A percentile compares a stretch with the other conserved stretches of the same genome.
These are phyloP conservation scores for Fusarium nelsonii DNA, from an alignment of 2,329 filamentous ascomycete genomes.

Conservation along the genomic window DNA sequence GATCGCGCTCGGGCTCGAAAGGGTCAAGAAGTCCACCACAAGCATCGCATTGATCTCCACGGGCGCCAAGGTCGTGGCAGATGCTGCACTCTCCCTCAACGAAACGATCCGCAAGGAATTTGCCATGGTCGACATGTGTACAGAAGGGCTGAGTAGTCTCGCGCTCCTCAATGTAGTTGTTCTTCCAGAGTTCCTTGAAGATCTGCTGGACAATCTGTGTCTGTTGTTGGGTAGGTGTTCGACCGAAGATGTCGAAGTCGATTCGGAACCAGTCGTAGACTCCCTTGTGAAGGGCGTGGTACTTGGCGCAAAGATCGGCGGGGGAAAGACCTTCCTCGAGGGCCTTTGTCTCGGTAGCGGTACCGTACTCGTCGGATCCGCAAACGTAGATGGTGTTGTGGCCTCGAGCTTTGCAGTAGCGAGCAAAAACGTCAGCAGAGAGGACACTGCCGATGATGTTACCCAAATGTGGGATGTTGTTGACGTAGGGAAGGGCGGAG, in stretches of 20 bases:
- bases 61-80: slow-evolving; percentile 77
- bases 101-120: slow-evolving; percentile 87
- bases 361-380: slow-evolving; percentile 93
- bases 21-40: slow-evolving; percentile 80
- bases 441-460: slow-evolving; percentile 91
- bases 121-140: slow-evolving; percentile 71
- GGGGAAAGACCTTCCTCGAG: slow-evolving; percentile 88
- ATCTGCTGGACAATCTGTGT: slow-evolving; percentile 94
- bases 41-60: slow-evolving; percentile 80
- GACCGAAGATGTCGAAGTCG: slow-evolving; percentile 93
- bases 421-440: slow-evolving; percentile 87
- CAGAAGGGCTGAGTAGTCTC: slow-evolving; percentile 93
- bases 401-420: slow-evolving; percentile 83
- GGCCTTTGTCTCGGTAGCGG: slow-evolving; percentile 94
- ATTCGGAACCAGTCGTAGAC: slow-evolving; percentile 98
- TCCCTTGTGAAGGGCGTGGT: slow-evolving; percentile 88
- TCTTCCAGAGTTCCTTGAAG: slow-evolving; percentile 87
- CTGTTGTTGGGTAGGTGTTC: slow-evolving; percentile 89
- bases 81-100: slow-evolving; percentile 84
- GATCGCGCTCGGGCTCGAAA: slow-evolving; percentile 66
- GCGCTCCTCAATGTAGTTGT: slow-evolving; percentile 88
- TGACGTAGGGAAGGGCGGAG: slow-evolving; percentile 86
- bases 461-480: slow-evolving; percentile 84
- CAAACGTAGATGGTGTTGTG: slow-evolving; percentile 87
- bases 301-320: slow-evolving; percentile 89